Evolutionary conservation across 768 basidiomycete species (phyloP), one percentile per base, ranked within the genome.

Genomic region (Lactarius sanguifluus): DNA sequence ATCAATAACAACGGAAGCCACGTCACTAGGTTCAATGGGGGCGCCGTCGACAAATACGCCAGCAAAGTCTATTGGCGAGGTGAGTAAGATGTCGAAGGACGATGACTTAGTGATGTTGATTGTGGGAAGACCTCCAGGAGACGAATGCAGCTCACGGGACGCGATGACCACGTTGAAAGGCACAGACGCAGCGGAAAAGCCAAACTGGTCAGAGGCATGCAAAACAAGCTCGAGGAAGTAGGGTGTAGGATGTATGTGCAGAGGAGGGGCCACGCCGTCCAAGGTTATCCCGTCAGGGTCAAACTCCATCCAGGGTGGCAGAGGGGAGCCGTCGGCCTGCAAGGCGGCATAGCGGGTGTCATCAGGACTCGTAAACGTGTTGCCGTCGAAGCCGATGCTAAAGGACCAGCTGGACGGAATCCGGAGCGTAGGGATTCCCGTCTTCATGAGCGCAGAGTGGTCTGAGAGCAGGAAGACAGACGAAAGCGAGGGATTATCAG

Each of bases 331-430:
- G 69, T 92, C 85, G 1, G 80, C 78, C 72, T 84, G 83, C 40
- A 83, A 80, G 32, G 88, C 86, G 12, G 81, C 80, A 72, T 95
- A 94, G 73, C 74, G 89, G 45, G 91, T 71, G 32, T 77, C 77
- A 40, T 82, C 77, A 56, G 76, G 64, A 36, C 82, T 78, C 2
- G 73, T 65, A 75, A 87, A 89, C 2, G 91, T 94, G 41, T 83
- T 78, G 66, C 83, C 79, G 59, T 86, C 77, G 71, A 97, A 85
- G 16, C 95, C 96, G 65, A 98, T 83, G 72, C 92, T 93, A 78
- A 96, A 98, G 0, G 91, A 92, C 94, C 94, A 96, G 55, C 79
- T 76, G 8, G 85, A 85, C 1, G 93, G 94, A 12, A 96, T 84
- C 59, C 94, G 81, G 63, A 97, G 74, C 58, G 82, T 79, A 62